Evolutionary conservation across 306 rosid species (phyloP).

Genomic region (Abrus precatorius): DNA sequence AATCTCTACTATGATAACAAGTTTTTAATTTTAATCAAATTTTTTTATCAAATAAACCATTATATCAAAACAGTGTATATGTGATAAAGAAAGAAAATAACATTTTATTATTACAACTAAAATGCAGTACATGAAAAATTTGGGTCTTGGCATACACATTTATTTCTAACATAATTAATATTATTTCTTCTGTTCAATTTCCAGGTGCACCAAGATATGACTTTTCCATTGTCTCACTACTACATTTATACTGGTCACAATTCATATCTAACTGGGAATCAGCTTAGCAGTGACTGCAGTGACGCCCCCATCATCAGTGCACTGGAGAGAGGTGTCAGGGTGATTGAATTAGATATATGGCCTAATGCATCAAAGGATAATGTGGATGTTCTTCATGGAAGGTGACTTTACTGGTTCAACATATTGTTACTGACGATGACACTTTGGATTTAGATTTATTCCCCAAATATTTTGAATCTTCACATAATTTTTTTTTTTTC

Average conservation of each 20-base stretch:
- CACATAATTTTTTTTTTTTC: conserved; percentile 34
- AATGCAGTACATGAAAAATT: no score
- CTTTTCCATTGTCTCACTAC: conserved; percentile 85
- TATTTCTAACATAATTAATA: background rate
- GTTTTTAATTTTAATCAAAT: no score
- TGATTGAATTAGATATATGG: conserved; percentile 95
- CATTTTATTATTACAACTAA: no score
- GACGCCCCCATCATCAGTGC: conserved; percentile 83
- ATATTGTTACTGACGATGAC: background rate
- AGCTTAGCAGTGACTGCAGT: conserved; percentile 95
- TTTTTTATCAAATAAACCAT: no score
- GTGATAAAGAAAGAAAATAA: no score
- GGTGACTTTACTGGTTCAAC: conserved; percentile 49
- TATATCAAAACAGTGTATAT: no score
- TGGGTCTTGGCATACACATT: no score
- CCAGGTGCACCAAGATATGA: conserved; percentile 93
- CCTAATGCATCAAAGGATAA: conserved; percentile 79
- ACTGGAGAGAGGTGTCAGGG: conserved; percentile 86
- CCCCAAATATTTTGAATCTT: conserved; percentile 12
- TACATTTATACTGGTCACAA: conserved; percentile 92
- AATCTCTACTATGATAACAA: no score
- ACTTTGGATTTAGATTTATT: conserved; percentile 22
- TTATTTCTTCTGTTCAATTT: conserved; percentile 31
- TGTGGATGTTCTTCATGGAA: conserved; percentile 92
- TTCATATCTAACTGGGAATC: conserved; percentile 95